phyloP scores from a whole-genome alignment of 768 basidiomycete genomes.

The Russula abietina region DNA sequence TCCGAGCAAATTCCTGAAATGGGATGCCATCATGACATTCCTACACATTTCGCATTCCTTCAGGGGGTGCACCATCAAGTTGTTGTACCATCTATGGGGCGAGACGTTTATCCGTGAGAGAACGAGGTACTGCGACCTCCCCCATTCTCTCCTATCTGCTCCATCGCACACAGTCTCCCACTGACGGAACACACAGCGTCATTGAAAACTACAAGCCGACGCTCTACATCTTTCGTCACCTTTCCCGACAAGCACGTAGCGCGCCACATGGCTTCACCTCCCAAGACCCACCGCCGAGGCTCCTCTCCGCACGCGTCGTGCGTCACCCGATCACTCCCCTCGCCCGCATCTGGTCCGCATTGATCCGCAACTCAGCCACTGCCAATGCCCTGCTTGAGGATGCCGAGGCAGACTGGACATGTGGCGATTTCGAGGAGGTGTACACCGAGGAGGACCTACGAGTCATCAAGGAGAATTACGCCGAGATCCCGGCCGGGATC shows the following conservation, averaged over 20 bases:
- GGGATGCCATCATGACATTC: slow-evolving; percentile 17
- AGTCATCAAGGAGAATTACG: slow-evolving; percentile 13
- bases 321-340: slow-evolving; percentile 24
- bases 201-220: slow-evolving; percentile 23
- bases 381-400: slow-evolving; percentile 16
- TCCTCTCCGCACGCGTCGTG: slow-evolving; percentile 19
- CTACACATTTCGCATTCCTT: slow-evolving; percentile 22
- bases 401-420: slow-evolving; percentile 3
- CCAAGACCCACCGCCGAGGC: slow-evolving; percentile 2
- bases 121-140: slow-evolving; percentile 8
- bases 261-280: slow-evolving; percentile 6
- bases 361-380: slow-evolving; percentile 17
- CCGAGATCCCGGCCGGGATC: slow-evolving; percentile 19
- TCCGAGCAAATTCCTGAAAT: slow-evolving; percentile 8
- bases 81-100: slow-evolving; percentile 23
- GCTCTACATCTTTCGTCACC: slow-evolving; percentile 8
- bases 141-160: neutral
- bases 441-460: slow-evolving; percentile 11
- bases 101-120: slow-evolving; percentile 22
- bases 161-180: no score
- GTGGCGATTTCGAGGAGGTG: slow-evolving; percentile 14
- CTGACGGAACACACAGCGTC: slow-evolving; percentile 13
- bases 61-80: slow-evolving; percentile 19
- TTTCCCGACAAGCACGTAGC: slow-evolving; percentile 11
- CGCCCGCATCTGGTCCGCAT: slow-evolving; percentile 20